Percentiles rank a stretch among this genome's conserved stretches.
Evolutionary conservation across 1,284 basidiomycete species (phyloP).

Genomic region (Ustilago hordei): DNA sequence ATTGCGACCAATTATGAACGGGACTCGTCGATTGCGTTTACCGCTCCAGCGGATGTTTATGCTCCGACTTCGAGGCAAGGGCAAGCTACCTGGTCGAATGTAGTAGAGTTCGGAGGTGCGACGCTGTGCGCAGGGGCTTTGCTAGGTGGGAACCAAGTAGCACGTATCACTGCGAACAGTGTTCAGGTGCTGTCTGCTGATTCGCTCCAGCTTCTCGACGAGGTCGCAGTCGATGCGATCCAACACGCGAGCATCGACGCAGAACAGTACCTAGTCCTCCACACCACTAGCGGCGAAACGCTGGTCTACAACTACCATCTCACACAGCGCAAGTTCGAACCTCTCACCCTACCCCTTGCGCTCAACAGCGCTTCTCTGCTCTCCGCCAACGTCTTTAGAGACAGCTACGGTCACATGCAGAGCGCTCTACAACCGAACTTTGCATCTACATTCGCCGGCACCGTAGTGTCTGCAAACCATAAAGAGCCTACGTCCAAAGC

Average conservation of each 20-base stretch:
- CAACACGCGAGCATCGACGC: conserved; percentile 33
- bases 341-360: conserved; percentile 7
- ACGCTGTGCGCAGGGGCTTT: conserved; percentile 27
- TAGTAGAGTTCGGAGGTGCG: conserved; percentile 1
- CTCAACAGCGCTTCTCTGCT: conserved; percentile 9
- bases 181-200: conserved; percentile 32
- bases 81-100: conserved; percentile 9
- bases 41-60: neutral
- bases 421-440: conserved; percentile 2
- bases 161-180: conserved; percentile 20
- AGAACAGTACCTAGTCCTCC: conserved; percentile 28
- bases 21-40: conserved; percentile 23
- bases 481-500: neutral
- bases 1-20: conserved; percentile 9
- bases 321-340: conserved; percentile 7
- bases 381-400: conserved; percentile 35
- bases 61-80: neutral
- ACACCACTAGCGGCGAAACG: conserved; percentile 23
- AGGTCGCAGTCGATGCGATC: conserved; percentile 14
- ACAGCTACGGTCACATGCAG: conserved; percentile 17
- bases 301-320: conserved; percentile 20
- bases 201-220: conserved; percentile 19
- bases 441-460: neutral
- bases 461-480: neutral
- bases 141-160: conserved; percentile 13